Base-by-base conservation (phyloP, 2,329 filamentous ascomycete species). In the Colletotrichum liriopes region DNA sequence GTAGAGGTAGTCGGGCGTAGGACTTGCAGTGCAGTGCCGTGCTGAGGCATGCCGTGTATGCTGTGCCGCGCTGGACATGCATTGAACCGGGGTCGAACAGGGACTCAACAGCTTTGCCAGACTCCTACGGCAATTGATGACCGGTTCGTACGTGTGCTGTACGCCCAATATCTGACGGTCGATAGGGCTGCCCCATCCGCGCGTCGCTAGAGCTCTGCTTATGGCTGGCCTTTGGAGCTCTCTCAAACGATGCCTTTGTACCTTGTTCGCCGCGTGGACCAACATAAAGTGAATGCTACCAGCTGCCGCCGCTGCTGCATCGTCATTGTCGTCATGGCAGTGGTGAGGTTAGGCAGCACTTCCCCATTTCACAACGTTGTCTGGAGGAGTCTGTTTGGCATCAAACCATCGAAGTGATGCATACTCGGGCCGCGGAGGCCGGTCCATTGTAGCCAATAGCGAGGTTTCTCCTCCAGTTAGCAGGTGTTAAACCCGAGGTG, bases 1-100 rank as follows among this genome's bases (percentile, higher is more conserved):
- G 56, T 37, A 45, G 39, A 43, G 35, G 52, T 35, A 52, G 23
- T 29, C 54, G 54, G 29, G 59, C 32, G 59, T 29, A 47, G 69
- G 59, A 64, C 59, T 54, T 26, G 39, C 58, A 39, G 58, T 58
- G 65, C 51, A 37, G 65, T 63, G n/a, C 37, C 51, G 58, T 49
- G 35, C 47, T 54, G n/a, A 64, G 5, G 61, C 35, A 59, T 72
- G 69, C 23, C 59, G 69, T 63, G 52, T 32, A 35, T 67, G 68
- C 29, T 54, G 65, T 43, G 49, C 45, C 67, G 52, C 41, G 52
- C 20, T 64, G 29, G 52, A 49, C 35, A 63, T 59, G 65, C 58
- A 45, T 62, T 47, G n/a, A 39, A 43, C 59, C 59, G 54, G 54
- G 51, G n/a, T 68, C 51, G 29, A 52, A 29, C 52, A 54, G n/a